Evolutionary conservation across 2,329 filamentous ascomycete genomes (phyloP).

Genomic region (Paramyrothecium roridum): DNA sequence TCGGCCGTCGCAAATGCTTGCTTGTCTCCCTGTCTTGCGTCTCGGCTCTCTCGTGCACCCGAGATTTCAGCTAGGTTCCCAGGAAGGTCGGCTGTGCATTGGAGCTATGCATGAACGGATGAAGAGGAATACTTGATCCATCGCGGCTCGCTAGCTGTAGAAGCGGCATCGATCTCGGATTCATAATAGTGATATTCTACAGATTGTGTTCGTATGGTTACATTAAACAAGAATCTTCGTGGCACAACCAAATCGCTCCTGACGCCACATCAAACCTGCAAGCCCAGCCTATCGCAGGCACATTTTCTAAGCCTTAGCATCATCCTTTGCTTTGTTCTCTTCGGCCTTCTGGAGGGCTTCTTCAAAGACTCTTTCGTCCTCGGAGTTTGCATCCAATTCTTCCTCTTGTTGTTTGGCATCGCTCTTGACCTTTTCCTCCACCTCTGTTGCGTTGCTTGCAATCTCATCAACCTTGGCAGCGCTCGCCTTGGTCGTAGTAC

Average conservation of each 20-base stretch:
- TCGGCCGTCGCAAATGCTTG: too few relatives aligned
- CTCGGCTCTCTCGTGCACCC: too few relatives aligned
- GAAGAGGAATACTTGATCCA: too few relatives aligned
- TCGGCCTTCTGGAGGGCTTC: conserved; percentile 9
- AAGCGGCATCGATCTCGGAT: too few relatives aligned
- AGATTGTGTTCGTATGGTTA: neutral
- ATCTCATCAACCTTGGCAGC: conserved; percentile 21
- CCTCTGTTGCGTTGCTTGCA: conserved; percentile 22
- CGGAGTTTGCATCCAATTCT: conserved; percentile 4
- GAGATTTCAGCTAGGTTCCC: too few relatives aligned
- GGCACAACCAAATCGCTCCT: too few relatives aligned
- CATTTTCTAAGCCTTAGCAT: neutral
- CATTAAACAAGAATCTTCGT: neutral
- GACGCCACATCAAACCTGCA: too few relatives aligned
- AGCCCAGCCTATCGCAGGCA: too few relatives aligned
- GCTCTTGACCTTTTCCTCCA: conserved; percentile 12
- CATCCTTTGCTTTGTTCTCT: conserved; percentile 4
- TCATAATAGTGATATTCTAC: neutral
- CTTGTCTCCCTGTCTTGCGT: too few relatives aligned
- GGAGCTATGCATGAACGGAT: too few relatives aligned
- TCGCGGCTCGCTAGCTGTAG: too few relatives aligned
- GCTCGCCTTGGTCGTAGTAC: conserved; percentile 27
- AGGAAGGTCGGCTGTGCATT: too few relatives aligned
- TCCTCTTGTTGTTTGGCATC: conserved; percentile 12
- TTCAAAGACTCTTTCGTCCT: conserved; percentile 4